Evolutionary conservation across 345 rosid genomes (phyloP).

Genomic region (Rhizophora apiculata): DNA sequence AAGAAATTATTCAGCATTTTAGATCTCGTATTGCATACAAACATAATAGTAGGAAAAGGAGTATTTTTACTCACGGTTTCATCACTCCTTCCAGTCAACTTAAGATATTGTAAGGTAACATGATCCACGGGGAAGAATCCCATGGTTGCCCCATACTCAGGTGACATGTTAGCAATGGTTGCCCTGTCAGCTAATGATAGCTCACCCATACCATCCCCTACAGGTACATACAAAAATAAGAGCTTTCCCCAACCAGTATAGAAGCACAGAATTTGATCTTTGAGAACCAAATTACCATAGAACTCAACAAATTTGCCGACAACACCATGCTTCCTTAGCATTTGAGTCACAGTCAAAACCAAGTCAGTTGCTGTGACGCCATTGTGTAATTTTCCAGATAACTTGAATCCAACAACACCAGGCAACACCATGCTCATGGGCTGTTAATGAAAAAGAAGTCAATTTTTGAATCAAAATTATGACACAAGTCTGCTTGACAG

Average conservation of each 20-base stretch:
- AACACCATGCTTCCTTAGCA: constrained; percentile 98
- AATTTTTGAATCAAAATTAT: constrained; percentile 6
- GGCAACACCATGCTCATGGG: constrained; percentile 99
- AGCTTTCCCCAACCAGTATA: background rate
- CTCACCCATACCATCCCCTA: constrained; percentile 92
- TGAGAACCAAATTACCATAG: constrained; percentile 55
- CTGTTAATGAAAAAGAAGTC: constrained; percentile 34
- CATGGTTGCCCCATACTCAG: constrained; percentile 99
- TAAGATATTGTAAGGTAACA: constrained; percentile 89
- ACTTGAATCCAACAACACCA: constrained; percentile 97
- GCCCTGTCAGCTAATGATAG: constrained; percentile 98
- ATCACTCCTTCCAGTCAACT: constrained; percentile 95
- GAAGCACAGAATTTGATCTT: constrained; percentile 7
- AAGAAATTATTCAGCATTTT: constrained; percentile 16
- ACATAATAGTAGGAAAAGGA: background rate
- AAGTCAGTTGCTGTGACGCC: constrained; percentile 98
- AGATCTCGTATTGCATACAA: constrained; percentile 7
- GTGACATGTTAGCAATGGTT: constrained; percentile 98
- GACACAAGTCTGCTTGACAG: background rate
- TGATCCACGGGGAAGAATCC: constrained; percentile 99
- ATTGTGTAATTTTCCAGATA: constrained; percentile 70
- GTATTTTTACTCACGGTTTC: constrained; percentile 62
- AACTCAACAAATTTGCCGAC: constrained; percentile 99
- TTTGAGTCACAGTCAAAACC: constrained; percentile 96
- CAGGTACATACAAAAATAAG: constrained; percentile 20